A percentile compares a stretch with the other conserved stretches of the same genome.
Conservation (phyloP, 305 asterid species). For the Fraxinus floribunda region DNA sequence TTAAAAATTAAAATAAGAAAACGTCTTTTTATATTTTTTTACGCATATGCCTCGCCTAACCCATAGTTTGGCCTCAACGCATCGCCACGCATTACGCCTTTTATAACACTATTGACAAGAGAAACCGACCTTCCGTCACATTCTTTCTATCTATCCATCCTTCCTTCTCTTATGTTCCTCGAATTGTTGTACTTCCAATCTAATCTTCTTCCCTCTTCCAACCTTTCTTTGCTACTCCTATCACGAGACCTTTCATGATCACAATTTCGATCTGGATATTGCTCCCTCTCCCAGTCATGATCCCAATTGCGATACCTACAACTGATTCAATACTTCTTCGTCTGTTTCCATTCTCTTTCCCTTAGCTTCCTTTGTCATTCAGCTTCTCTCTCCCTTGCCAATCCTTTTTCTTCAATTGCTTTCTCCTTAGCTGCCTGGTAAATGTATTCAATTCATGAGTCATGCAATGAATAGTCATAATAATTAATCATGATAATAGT, state of each 20-base stretch:
- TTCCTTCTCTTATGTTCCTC: slow-evolving; percentile 73
- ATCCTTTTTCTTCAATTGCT: slow-evolving; percentile 76
- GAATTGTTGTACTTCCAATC: slow-evolving; percentile 31
- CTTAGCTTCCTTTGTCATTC: slow-evolving; percentile 76
- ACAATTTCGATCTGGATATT: slow-evolving; percentile 55
- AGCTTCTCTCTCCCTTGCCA: slow-evolving; percentile 82
- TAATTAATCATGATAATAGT: not conserved
- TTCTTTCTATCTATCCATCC: slow-evolving; percentile 70
- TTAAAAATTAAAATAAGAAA: too few relatives aligned
- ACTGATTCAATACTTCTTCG: slow-evolving; percentile 61
- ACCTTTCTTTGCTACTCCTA: slow-evolving; percentile 58
- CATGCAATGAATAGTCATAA: slow-evolving; percentile 1
- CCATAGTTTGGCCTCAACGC: too few relatives aligned
- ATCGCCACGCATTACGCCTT: too few relatives aligned
- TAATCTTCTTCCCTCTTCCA: not conserved
- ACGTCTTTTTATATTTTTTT: too few relatives aligned
- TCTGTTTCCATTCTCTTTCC: slow-evolving; percentile 74
- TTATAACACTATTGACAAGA: slow-evolving; percentile 48
- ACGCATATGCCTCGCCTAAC: too few relatives aligned
- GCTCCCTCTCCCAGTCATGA: slow-evolving; percentile 55
- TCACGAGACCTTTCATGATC: slow-evolving; percentile 56
- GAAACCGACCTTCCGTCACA: slow-evolving; percentile 79
- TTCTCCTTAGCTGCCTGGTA: slow-evolving; percentile 77
- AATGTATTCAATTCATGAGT: slow-evolving; percentile 21
- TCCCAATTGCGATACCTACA: slow-evolving; percentile 66